Percentiles rank a stretch among this genome's conserved stretches.
Evolutionary conservation across 495 filamentous ascomycete species (phyloP).

Genomic region (Tricharina praecox): DNA sequence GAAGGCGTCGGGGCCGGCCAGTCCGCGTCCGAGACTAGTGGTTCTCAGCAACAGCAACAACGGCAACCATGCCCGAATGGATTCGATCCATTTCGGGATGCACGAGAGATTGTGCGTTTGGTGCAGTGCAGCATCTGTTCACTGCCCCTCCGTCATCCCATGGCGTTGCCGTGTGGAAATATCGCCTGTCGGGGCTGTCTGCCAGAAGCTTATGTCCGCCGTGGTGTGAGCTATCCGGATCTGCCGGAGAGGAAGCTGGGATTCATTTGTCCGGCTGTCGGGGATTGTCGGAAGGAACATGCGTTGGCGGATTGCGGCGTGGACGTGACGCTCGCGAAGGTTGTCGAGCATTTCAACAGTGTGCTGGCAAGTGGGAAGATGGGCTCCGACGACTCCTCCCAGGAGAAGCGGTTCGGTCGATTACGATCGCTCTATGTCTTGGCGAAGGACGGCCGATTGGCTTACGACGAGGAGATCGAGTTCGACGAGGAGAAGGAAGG

Average conservation of each 20-base stretch:
- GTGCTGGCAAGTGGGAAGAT: no score
- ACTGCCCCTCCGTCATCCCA: conserved; percentile 45
- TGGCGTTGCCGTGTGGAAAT: conserved; percentile 71
- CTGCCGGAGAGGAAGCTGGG: conserved; percentile 44
- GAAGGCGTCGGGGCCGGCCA: no score
- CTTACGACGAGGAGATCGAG: conserved; percentile 24
- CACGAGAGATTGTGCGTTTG: conserved; percentile 45
- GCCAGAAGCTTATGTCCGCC: conserved; percentile 42
- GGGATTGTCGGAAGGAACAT: conserved; percentile 50
- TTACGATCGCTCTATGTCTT: no score
- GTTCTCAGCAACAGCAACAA: no score
- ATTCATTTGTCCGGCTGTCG: conserved; percentile 54
- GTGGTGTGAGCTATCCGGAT: conserved; percentile 58
- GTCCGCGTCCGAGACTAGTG: no score
- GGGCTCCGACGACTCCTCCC: no score
- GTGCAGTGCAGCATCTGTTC: conserved; percentile 65
- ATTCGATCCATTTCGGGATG: conserved; percentile 33
- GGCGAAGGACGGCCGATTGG: background rate
- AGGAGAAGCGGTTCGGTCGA: no score
- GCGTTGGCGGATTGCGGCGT: conserved; percentile 55
- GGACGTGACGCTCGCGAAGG: conserved; percentile 50
- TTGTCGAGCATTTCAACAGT: conserved; percentile 31
- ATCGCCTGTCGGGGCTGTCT: conserved; percentile 61
- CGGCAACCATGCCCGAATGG: conserved; percentile 9
- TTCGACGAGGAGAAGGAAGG: background rate